These are phyloP conservation scores for Chlamydomonas sp. DNA, from an alignment of 139 green algal species.

Conservation along the genomic window DNA sequence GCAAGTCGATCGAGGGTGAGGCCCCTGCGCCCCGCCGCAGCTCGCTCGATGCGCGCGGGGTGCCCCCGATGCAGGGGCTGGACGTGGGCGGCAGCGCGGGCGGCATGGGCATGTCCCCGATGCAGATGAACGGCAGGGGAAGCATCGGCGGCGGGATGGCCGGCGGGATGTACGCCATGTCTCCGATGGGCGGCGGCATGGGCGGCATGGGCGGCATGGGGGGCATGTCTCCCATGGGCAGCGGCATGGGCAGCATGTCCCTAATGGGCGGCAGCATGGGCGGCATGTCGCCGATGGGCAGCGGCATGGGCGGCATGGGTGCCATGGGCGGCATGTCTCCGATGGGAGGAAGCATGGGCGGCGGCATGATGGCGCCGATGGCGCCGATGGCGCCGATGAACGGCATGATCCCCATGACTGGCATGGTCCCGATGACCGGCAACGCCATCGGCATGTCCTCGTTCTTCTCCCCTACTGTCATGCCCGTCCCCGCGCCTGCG, in stretches of 20 bases:
- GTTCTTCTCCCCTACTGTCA: not conserved
- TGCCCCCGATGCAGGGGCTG: no score
- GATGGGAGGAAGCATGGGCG: not conserved
- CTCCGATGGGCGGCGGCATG: no score
- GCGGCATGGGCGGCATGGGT: not conserved
- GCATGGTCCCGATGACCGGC: not conserved
- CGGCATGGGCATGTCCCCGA: no score
- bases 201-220: conserved; percentile 10
- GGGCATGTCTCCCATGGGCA: not conserved
- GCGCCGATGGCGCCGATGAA: not conserved
- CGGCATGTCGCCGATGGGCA: not conserved
- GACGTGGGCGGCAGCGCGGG: no score
- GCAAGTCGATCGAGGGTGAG: no score
- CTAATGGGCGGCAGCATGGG: not conserved
- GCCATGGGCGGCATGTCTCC: not conserved
- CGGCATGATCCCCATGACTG: conserved; percentile 1
- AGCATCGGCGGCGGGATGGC: no score
- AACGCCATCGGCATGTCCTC: not conserved
- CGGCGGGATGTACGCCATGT: no score
- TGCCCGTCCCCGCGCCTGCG: not conserved
- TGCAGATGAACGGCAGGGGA: no score
- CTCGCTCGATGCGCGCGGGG: no score
- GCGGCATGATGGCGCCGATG: not conserved
- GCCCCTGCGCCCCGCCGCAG: no score
- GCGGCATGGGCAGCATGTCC: no score